Percentiles rank a stretch among this genome's conserved stretches.
Evolutionary conservation across 2,329 filamentous ascomycete genomes (phyloP).

Genomic region (Zasmidium angulare): DNA sequence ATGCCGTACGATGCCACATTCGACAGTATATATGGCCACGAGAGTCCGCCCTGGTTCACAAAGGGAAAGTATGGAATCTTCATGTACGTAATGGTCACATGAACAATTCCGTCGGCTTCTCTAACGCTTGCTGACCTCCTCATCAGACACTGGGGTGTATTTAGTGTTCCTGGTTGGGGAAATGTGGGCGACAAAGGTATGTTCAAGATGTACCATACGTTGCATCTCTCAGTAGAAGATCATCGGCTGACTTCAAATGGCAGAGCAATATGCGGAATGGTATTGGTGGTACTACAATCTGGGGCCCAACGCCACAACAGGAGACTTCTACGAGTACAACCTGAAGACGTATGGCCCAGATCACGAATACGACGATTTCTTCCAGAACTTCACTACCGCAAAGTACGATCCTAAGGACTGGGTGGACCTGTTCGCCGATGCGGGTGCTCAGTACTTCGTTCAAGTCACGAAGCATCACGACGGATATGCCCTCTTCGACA

Average conservation of each 20-base stretch:
- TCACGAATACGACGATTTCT: conserved; percentile 58
- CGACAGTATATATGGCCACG: conserved; percentile 43
- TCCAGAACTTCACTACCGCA: conserved; percentile 54
- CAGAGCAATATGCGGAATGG: conserved; percentile 32
- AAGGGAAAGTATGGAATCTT: conserved; percentile 61
- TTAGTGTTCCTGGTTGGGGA: conserved; percentile 59
- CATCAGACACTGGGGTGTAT: conserved; percentile 53
- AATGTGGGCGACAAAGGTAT: conserved; percentile 40
- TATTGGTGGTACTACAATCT: conserved; percentile 54
- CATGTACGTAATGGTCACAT: conserved; percentile 39
- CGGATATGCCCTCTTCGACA: conserved; percentile 48
- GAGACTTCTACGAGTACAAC: conserved; percentile 52
- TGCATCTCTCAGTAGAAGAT: no score
- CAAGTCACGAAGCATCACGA: conserved; percentile 50
- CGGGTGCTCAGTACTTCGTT: conserved; percentile 52
- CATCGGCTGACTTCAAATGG: background rate
- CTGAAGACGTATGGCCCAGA: conserved; percentile 53
- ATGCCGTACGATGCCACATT: conserved; percentile 35
- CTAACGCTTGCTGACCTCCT: no score
- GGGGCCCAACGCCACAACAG: conserved; percentile 40
- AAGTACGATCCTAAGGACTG: conserved; percentile 53
- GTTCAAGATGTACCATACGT: no score
- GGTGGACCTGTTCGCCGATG: conserved; percentile 55
- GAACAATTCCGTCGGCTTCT: no score
- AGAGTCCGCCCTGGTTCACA: conserved; percentile 56